phyloP scores from a whole-genome alignment of 2,329 filamentous ascomycete genomes.

The Zelopaecilomyces penicillatus region DNA sequence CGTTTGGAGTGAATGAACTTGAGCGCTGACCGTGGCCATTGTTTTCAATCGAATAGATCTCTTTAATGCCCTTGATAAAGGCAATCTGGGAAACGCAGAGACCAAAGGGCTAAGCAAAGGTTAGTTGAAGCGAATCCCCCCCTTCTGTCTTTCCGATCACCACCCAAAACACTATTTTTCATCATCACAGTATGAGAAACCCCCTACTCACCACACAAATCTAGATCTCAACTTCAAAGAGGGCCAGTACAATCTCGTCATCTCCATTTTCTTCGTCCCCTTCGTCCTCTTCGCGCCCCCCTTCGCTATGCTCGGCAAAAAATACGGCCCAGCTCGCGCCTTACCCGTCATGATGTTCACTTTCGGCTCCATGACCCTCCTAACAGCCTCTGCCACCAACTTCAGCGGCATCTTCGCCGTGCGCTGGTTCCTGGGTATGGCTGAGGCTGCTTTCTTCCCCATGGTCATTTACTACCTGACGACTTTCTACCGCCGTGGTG shows the following conservation, averaged over 20 bases:
- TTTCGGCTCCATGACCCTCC: slow-evolving; percentile 60
- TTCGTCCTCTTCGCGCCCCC: slow-evolving; percentile 62
- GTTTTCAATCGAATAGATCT: slow-evolving; percentile 24
- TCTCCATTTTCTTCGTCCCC: slow-evolving; percentile 68
- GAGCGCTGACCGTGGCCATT: background rate
- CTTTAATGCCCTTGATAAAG: slow-evolving; percentile 39
- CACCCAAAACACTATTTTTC: slow-evolving; percentile 2
- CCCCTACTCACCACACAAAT: background rate
- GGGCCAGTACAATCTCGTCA: slow-evolving; percentile 61
- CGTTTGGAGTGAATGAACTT: no score
- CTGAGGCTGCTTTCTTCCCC: slow-evolving; percentile 47
- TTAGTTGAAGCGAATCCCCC: slow-evolving; percentile 3
- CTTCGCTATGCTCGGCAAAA: slow-evolving; percentile 57
- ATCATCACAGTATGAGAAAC: slow-evolving; percentile 9
- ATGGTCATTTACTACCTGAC: slow-evolving; percentile 45
- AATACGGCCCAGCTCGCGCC: slow-evolving; percentile 56
- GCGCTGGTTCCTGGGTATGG: slow-evolving; percentile 44
- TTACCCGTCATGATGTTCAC: slow-evolving; percentile 64
- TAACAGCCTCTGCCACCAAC: slow-evolving; percentile 42
- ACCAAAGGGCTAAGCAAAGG: slow-evolving; percentile 37
- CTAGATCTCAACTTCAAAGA: slow-evolving; percentile 42
- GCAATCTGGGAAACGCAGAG: slow-evolving; percentile 45
- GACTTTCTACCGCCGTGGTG: slow-evolving; percentile 41
- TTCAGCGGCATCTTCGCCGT: slow-evolving; percentile 43
- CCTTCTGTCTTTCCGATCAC: slow-evolving; percentile 7